Evolutionary conservation across 257 asterid genomes (phyloP).

Genomic region (Przewalskia tangutica): DNA sequence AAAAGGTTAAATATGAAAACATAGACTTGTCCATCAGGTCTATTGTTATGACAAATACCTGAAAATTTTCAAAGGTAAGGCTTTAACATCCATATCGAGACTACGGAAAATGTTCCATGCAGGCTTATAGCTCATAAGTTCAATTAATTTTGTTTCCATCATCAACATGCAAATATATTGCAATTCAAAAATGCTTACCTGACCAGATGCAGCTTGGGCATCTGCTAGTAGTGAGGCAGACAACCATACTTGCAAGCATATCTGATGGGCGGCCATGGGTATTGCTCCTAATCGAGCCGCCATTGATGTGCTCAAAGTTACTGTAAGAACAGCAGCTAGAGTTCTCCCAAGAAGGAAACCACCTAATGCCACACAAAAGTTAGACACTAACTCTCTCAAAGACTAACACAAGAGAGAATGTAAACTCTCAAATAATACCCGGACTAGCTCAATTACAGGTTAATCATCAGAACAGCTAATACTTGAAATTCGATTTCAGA

Average conservation of each 20-base stretch:
- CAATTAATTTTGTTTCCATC: neutral
- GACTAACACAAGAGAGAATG: neutral
- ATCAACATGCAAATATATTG: neutral
- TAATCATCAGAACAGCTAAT: neutral
- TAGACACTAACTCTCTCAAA: neutral
- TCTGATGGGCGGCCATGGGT: conserved; percentile 46
- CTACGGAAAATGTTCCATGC: neutral
- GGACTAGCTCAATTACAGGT: neutral
- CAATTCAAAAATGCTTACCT: conserved; percentile 13
- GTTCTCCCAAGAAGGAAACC: conserved; percentile 47
- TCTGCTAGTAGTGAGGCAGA: conserved; percentile 39
- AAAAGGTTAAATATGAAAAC: neutral
- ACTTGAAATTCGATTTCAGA: neutral
- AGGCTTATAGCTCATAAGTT: neutral
- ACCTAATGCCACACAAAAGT: conserved; percentile 12
- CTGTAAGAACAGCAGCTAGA: conserved; percentile 31
- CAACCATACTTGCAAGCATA: conserved; percentile 43
- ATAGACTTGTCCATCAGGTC: neutral
- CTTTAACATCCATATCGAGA: neutral
- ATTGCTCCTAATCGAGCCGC: conserved; percentile 41
- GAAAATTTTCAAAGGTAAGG: neutral
- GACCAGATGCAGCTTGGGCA: conserved; percentile 34
- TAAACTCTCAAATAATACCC: neutral
- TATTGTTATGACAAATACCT: neutral
- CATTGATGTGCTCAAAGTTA: conserved; percentile 39